Conservation (phyloP, 768 basidiomycete species). For the Russula griseocarnosa region DNA sequence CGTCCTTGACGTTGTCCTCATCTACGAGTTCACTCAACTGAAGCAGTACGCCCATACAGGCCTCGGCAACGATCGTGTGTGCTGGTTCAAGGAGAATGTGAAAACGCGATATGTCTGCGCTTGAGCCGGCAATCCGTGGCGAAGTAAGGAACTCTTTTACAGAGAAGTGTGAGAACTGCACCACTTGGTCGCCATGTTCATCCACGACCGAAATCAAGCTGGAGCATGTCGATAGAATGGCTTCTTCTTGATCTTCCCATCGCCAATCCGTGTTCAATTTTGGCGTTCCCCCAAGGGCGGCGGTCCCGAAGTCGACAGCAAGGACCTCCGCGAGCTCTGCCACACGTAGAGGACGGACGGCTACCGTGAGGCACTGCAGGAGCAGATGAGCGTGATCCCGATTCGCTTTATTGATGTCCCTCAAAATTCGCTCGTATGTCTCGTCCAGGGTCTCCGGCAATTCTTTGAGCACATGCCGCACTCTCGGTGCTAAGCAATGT, state of each 20-base stretch:
- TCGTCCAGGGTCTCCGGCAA: not conserved
- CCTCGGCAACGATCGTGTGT: not conserved
- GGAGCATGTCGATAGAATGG: not conserved
- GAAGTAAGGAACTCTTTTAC: constrained; percentile 10
- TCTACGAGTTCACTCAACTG: not conserved
- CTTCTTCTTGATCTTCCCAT: not conserved
- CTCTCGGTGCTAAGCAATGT: not conserved
- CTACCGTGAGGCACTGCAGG: not conserved
- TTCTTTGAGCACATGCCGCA: not conserved
- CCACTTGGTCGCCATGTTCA: not conserved
- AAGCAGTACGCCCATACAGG: not conserved
- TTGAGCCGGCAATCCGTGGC: not conserved
- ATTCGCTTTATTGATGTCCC: constrained; percentile 6
- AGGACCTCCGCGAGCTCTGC: not conserved
- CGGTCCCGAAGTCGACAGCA: not conserved
- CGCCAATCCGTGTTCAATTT: constrained; percentile 1
- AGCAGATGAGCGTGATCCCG: not conserved
- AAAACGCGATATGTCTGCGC: not conserved
- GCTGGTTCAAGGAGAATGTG: not conserved
- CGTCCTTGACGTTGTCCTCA: not conserved
- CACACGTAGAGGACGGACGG: constrained; percentile 1
- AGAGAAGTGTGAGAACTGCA: constrained; percentile 3
- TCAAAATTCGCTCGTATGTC: not conserved
- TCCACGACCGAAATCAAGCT: not conserved
- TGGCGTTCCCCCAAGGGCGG: not conserved